phyloP scores from a whole-genome alignment of 2,329 filamentous ascomycete genomes.

The Fusarium musae region DNA sequence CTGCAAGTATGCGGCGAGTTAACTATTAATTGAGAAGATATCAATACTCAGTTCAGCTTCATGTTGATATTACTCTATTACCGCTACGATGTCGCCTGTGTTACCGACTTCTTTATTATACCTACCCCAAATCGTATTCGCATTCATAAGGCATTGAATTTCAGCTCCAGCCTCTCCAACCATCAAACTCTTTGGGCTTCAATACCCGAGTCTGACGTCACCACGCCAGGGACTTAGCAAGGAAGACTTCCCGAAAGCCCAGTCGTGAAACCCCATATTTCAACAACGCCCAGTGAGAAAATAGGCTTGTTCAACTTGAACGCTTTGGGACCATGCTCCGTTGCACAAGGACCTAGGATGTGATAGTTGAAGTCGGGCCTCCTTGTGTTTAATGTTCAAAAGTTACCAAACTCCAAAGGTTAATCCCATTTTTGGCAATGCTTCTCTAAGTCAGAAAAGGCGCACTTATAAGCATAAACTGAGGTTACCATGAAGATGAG shows the following conservation, averaged over 20 bases:
- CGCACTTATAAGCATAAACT: neutral
- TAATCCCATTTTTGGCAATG: neutral
- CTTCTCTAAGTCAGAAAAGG: neutral
- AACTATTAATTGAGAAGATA: neutral
- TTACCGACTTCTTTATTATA: neutral
- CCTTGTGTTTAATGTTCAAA: neutral
- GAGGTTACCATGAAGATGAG: neutral
- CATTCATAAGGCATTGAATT: neutral
- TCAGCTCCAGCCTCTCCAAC: neutral
- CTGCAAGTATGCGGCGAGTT: slow-evolving; percentile 4
- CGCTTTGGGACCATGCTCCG: neutral
- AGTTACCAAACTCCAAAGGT: neutral
- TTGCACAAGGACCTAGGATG: neutral
- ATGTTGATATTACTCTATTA: neutral
- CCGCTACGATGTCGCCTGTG: too few relatives aligned
- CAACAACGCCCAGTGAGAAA: neutral
- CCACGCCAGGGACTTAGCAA: slow-evolving; percentile 6
- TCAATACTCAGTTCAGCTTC: neutral
- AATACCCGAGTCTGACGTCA: slow-evolving; percentile 32
- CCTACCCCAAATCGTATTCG: slow-evolving; percentile 2
- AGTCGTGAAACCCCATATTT: slow-evolving; percentile 20
- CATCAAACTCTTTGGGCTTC: slow-evolving; percentile 4
- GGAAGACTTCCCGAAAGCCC: slow-evolving; percentile 4
- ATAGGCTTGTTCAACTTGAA: neutral
- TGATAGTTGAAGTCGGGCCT: neutral